Conservation (phyloP, 768 basidiomycete genomes). For the Tricholoma sp. region DNA sequence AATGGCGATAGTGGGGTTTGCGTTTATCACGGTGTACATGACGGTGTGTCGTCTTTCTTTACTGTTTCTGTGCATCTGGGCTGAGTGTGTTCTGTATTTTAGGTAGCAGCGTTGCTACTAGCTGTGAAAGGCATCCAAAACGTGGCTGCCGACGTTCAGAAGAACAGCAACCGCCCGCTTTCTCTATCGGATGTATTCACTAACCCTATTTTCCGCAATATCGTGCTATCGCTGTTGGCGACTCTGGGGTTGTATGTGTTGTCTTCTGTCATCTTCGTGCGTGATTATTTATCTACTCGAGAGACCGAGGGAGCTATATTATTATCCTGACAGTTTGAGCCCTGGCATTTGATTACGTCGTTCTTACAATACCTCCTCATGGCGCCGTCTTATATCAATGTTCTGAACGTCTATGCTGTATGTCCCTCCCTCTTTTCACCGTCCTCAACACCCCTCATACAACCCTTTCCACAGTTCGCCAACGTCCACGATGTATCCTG, state of each 20-base stretch:
- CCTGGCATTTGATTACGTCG: constrained; percentile 98
- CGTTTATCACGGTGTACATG: constrained; percentile 93
- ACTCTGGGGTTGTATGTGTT: constrained; percentile 88
- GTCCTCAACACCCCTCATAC: background rate
- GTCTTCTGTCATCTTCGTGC: constrained; percentile 78
- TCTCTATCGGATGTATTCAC: constrained; percentile 58
- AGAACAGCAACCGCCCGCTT: constrained; percentile 36
- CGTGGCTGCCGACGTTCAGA: constrained; percentile 33
- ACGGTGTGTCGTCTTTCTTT: constrained; percentile 44
- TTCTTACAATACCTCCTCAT: constrained; percentile 91
- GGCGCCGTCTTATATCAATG: constrained; percentile 91
- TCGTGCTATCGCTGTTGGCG: constrained; percentile 79
- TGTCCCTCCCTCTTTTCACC: constrained; percentile 11
- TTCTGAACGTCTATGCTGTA: constrained; percentile 88
- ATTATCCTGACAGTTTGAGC: constrained; percentile 65
- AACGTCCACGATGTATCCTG: constrained; percentile 92
- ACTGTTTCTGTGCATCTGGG: background rate
- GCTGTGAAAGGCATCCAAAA: constrained; percentile 76
- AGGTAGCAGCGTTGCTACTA: constrained; percentile 77
- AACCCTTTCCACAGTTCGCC: constrained; percentile 49
- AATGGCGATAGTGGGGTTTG: constrained; percentile 81
- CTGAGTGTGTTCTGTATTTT: background rate
- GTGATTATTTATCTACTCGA: constrained; percentile 24
- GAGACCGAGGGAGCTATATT: no score
- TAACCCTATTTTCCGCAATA: constrained; percentile 80